A percentile compares a stretch with the other conserved stretches of the same genome.
Conservation (phyloP, 495 filamentous ascomycete species). For the Alectoria sarmentosa region DNA sequence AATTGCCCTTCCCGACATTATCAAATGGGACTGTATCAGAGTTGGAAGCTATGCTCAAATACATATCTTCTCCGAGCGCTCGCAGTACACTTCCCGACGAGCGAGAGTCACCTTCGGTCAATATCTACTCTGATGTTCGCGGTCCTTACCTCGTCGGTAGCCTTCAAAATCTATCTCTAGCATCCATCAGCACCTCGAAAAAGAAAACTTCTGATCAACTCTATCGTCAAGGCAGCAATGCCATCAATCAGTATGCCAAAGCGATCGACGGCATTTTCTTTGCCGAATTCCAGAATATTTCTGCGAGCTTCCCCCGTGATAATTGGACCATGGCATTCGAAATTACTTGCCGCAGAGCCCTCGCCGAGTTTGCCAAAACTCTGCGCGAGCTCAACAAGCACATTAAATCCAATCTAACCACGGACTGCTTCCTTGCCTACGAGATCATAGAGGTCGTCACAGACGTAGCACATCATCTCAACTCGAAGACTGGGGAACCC, state of each 20-base stretch:
- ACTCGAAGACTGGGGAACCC: slow-evolving; percentile 74
- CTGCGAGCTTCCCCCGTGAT: slow-evolving; percentile 71
- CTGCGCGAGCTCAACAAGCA: slow-evolving; percentile 83
- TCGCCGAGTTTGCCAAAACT: slow-evolving; percentile 78
- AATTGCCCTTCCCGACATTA: slow-evolving; percentile 63
- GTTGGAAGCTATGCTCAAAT: slow-evolving; percentile 50
- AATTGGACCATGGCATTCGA: slow-evolving; percentile 74
- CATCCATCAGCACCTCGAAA: slow-evolving; percentile 81
- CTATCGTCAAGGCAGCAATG: slow-evolving; percentile 87
- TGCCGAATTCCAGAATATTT: slow-evolving; percentile 84
- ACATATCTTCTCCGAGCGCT: slow-evolving; percentile 47
- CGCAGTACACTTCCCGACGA: slow-evolving; percentile 42
- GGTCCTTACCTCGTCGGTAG: slow-evolving; percentile 76
- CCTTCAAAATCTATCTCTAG: slow-evolving; percentile 76
- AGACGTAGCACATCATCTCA: slow-evolving; percentile 68
- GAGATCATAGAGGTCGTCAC: slow-evolving; percentile 93
- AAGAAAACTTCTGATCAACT: slow-evolving; percentile 65
- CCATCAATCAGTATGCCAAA: slow-evolving; percentile 81
- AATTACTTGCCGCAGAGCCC: slow-evolving; percentile 64
- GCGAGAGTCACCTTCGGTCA: slow-evolving; percentile 53
- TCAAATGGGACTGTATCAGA: slow-evolving; percentile 49
- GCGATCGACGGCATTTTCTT: slow-evolving; percentile 79
- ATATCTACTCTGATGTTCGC: slow-evolving; percentile 77
- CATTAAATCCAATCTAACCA: slow-evolving; percentile 76
- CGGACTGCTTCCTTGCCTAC: slow-evolving; percentile 93